Evolutionary conservation across 257 asterid species (phyloP), one percentile per base, ranked within the genome.

Genomic region (Cinchona pubescens): DNA sequence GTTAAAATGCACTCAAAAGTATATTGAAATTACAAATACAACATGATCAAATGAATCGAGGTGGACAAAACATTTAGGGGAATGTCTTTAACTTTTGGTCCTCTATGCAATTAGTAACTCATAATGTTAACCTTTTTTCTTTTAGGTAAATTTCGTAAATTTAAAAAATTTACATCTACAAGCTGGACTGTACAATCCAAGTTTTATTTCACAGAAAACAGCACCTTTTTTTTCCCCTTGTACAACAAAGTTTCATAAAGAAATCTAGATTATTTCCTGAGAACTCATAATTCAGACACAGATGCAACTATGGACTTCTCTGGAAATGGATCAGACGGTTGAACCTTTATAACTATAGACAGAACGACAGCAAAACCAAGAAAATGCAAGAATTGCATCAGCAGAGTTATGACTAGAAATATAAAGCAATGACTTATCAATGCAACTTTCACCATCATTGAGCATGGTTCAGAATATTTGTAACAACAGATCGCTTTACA

Each of bases 361-460:
- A 32, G 16, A 43, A 45, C 25, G 60, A n/a, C 42, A 29, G 30
- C 29, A n/a, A 60, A 70, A 46, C 75, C 8, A 51, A 29, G 37
- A 60, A 60, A 60, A 2, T 8, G 5, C 5, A 62, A 27, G 61
- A 45, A 60, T 29, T 35, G 25, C 18, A 63, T 43, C 68, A 29
- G n/a, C 16, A 42, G 37, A 32, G 10, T 23, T 14, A 35, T 59
- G 38, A 69, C 34, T 21, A 45, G 46, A 42, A 74, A 63, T 19
- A 64, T 7, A 23, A 35, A 42, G 8, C 38, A 13, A 30, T 29
- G 45, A 34, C 48, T 14, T 21, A 45, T 18, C 27, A 27, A 40
- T 30, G 69, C 56, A 72, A 32, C 67, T 73, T 60, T 14, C n/a
- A 55, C 29, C n/a, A 51, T 58, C 37, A 34, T 29, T 72, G 14